Conservation (phyloP, 139 green algal species). For the Micromonas commoda region DNA sequence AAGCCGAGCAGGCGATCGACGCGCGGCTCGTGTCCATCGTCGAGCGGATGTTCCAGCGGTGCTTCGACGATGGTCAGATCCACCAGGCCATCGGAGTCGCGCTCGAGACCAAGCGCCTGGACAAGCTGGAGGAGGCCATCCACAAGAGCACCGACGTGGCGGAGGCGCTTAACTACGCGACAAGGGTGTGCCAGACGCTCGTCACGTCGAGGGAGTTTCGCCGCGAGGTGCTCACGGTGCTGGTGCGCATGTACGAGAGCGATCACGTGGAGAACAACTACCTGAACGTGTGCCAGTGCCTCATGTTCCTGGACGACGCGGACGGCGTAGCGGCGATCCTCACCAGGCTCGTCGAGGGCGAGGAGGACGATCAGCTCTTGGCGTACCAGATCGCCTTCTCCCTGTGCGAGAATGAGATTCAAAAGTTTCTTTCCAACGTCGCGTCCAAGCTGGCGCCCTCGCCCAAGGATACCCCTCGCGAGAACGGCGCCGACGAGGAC, state of each 20-base stretch:
- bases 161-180: slow-evolving; percentile 65
- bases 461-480: slow-evolving; percentile 10
- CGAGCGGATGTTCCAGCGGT: slow-evolving; percentile 86
- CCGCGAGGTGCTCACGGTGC: slow-evolving; percentile 62
- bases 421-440: slow-evolving; percentile 76
- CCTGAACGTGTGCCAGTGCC: slow-evolving; percentile 79
- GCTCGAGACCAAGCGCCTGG: slow-evolving; percentile 78
- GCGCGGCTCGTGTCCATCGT: slow-evolving; percentile 77
- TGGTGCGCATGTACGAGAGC: slow-evolving; percentile 69
- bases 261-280: slow-evolving; percentile 56
- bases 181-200: slow-evolving; percentile 69
- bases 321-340: slow-evolving; percentile 75
- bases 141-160: slow-evolving; percentile 26
- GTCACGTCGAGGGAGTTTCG: slow-evolving; percentile 76
- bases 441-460: slow-evolving; percentile 16
- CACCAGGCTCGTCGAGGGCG: slow-evolving; percentile 59
- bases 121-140: slow-evolving; percentile 74
- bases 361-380: slow-evolving; percentile 67
- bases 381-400: slow-evolving; percentile 96
- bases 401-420: slow-evolving; percentile 90
- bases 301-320: slow-evolving; percentile 83
- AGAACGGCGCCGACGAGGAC: background rate
- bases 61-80: slow-evolving; percentile 68
- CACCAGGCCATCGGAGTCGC: slow-evolving; percentile 93
- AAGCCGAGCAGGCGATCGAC: slow-evolving; percentile 53